Conservation (phyloP, 345 rosid genomes). For the Adansonia digitata region DNA sequence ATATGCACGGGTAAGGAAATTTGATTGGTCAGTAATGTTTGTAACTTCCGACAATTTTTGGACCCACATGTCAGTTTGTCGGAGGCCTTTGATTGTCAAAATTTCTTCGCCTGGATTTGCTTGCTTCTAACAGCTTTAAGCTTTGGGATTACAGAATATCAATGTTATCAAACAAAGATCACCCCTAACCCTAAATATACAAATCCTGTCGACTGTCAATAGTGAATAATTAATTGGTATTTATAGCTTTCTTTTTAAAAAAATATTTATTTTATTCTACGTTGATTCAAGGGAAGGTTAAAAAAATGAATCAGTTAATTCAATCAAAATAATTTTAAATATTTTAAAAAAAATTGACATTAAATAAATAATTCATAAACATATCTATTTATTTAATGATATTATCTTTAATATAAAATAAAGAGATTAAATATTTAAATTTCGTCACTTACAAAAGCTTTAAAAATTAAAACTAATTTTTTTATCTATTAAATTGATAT, state of each 20-base stretch:
- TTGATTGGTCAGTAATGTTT: not conserved
- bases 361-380: too few relatives aligned
- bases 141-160: not conserved
- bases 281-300: not conserved
- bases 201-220: not conserved
- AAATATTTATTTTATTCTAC: not conserved
- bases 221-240: not conserved
- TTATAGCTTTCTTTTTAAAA: not conserved
- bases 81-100: not conserved
- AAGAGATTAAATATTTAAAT: too few relatives aligned
- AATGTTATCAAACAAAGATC: conserved; percentile 1
- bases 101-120: not conserved
- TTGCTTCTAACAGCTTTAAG: not conserved
- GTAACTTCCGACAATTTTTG: conserved; percentile 10
- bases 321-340: too few relatives aligned
- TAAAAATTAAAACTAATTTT: too few relatives aligned
- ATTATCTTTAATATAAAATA: too few relatives aligned
- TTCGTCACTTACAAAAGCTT: too few relatives aligned
- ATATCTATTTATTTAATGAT: too few relatives aligned
- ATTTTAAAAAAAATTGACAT: too few relatives aligned
- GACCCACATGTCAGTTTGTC: conserved; percentile 6
- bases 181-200: not conserved
- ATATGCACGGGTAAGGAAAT: conserved; percentile 11
- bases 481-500: too few relatives aligned
- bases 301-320: too few relatives aligned